Base-by-base conservation (phyloP, 139 green algal genomes). In the Chlamydomonas sphaeroides region DNA sequence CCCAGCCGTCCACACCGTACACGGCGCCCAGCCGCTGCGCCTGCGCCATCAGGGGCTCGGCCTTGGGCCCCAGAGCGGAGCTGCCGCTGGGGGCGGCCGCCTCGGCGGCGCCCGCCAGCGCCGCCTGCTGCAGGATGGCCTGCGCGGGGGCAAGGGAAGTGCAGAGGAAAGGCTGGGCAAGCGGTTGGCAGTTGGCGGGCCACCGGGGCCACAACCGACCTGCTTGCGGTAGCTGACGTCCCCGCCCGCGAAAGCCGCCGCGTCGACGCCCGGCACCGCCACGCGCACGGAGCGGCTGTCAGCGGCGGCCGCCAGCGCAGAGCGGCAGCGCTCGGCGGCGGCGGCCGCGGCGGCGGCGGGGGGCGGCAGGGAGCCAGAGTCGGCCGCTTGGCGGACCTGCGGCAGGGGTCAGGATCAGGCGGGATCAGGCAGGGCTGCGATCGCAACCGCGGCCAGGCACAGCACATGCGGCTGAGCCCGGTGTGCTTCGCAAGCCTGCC, bases 91-190 rank as follows among this genome's bases (percentile, higher is more conserved):
- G 74, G 20, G 76, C 42, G 25, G 28, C 62, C 8, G 76, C 76
- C 35, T 68, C 76, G 3, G 42, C 33, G 0, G 42, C 33, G 39
- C 76, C 76, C 5, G 76, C 76, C 45, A 74, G 76, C 0, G 76
- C 32, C 4, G 76, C 76, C 48, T 83, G 76, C 62, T 73, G 62
- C 63, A 83, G 45, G 35, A 83, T 83, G 32, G 59, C 76, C 76
- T 83, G n/a, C n/a, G n/a, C n/a, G n/a, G n/a, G n/a, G n/a, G n/a
- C n/a, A n/a, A n/a, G n/a, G n/a, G n/a, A n/a, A n/a, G n/a, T n/a
- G n/a, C n/a, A n/a, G n/a, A n/a, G n/a, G n/a, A n/a, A n/a, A n/a
- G n/a, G n/a, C n/a, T n/a, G n/a, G n/a, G n/a, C n/a, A n/a, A n/a
- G n/a, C n/a, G n/a, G n/a, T n/a, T n/a, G n/a, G n/a, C n/a, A n/a